Base-by-base conservation (phyloP, 495 filamentous ascomycete species). In the Hyaloscypha bicolor region DNA sequence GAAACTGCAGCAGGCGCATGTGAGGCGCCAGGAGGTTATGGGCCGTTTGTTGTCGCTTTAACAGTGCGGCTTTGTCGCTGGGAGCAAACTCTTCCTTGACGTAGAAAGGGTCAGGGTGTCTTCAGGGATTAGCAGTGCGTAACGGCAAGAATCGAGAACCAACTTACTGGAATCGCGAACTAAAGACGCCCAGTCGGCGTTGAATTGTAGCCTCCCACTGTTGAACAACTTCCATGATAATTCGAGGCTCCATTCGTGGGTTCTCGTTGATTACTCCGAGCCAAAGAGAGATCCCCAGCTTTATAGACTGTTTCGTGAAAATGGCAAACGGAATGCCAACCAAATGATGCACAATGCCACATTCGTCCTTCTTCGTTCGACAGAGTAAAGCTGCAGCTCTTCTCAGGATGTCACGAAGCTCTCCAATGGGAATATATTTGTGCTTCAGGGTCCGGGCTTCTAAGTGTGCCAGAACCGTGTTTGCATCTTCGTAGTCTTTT, bases 181-280 rank as follows among this genome's bases (percentile, higher is more conserved):
- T 91, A 77, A 98, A 99, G 32, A 97, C 78, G 19, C 96, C 95
- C 55, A 88, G 84, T 60, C 82, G 84, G 69, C 86, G 89, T 67
- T 90, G 84, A 30, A 97, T 85, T 37, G 88, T 93, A 57, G 81
- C 77, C 74, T 97, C 93, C 93, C 95, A 99, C 58, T 91, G 87
- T 71, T 91, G 88, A 4, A 90, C 89, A 66, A 98, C 89, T 72
- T 96, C 92, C 55, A 86, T 85, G 29, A 98, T 74, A 57, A 99
- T 86, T 55, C 91, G 88, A 1, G 94, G 82, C 74, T 97, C 92
- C 78, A 96, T 87, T 56, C 83, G 84, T 19, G 94, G 93, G 73
- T 97, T 98, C 73, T 98, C 96, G 74, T 98, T 94, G 70, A 98
- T 97, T 8, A 97, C 90, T 32, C 94, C 93, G 53, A 97, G 86